These are phyloP conservation scores for Suillus weaverae DNA, from an alignment of 768 basidiomycete genomes.

Conservation along the genomic window DNA sequence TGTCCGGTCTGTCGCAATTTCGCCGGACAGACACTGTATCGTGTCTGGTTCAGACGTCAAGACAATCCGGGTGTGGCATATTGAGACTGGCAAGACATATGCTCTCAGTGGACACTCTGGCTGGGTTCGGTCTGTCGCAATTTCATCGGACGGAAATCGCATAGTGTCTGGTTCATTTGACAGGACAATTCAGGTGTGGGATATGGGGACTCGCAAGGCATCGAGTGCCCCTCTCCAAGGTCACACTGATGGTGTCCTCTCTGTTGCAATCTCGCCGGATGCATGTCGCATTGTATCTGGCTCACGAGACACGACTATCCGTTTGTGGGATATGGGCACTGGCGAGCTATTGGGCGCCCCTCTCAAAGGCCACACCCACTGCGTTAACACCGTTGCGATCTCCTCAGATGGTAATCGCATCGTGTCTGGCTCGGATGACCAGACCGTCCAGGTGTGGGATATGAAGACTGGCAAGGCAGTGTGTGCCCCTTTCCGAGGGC, in stretches of 20 bases:
- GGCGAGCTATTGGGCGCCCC: neutral
- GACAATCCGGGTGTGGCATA: neutral
- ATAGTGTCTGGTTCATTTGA: too few species aligned
- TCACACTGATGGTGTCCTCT: too few species aligned
- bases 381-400: neutral
- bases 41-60: neutral
- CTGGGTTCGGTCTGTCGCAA: too few species aligned
- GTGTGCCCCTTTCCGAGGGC: too few species aligned
- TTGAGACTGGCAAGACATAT: neutral
- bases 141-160: too few species aligned
- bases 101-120: neutral
- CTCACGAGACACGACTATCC: neutral
- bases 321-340: neutral
- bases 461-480: too few species aligned
- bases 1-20: neutral
- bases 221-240: too few species aligned
- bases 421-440: neutral
- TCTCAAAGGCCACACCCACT: neutral
- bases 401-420: neutral
- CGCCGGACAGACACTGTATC: neutral
- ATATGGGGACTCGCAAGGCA: too few species aligned
- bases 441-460: too few species aligned
- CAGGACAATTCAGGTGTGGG: neutral
- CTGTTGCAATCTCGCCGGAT: neutral
- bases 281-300: neutral